Evolutionary conservation across 1,284 basidiomycete genomes (phyloP).

Genomic region (Rhodotorula sp.): DNA sequence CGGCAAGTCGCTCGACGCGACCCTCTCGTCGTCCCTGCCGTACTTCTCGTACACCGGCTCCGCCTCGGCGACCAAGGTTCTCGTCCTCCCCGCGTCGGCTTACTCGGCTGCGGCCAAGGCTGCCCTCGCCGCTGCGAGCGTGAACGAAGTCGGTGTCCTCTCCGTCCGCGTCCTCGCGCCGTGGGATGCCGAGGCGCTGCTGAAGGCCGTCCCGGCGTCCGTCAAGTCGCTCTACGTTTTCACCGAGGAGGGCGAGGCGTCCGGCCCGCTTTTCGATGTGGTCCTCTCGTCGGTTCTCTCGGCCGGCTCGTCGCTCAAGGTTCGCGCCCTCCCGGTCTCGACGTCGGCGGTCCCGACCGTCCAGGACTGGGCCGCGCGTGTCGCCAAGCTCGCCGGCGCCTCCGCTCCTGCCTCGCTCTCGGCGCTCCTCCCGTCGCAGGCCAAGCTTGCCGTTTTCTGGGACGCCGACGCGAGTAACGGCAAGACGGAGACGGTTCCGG

Average conservation of each 20-base stretch:
- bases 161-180: conserved; percentile 73
- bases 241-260: conserved; percentile 61
- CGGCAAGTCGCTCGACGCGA: conserved; percentile 16
- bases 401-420: conserved; percentile 26
- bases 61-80: conserved; percentile 47
- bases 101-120: conserved; percentile 43
- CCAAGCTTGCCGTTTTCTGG: conserved; percentile 54
- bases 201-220: conserved; percentile 61
- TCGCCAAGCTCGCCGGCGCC: conserved; percentile 50
- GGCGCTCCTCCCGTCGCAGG: conserved; percentile 42
- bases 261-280: conserved; percentile 69
- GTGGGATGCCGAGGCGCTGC: conserved; percentile 68
- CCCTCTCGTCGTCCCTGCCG: conserved; percentile 24
- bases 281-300: conserved; percentile 66
- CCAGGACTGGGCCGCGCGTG: conserved; percentile 56
- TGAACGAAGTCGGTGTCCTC: conserved; percentile 57
- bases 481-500: conserved; percentile 39
- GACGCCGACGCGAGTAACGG: conserved; percentile 41
- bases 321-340: conserved; percentile 64
- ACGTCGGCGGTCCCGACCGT: conserved; percentile 62
- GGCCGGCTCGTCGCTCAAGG: conserved; percentile 52
- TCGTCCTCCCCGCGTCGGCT: conserved; percentile 43
- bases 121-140: conserved; percentile 31
- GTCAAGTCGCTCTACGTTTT: conserved; percentile 66
- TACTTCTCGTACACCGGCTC: conserved; percentile 42